Evolutionary conservation across 2,329 filamentous ascomycete species (phyloP).

Genomic region (Volutella citrinella): DNA sequence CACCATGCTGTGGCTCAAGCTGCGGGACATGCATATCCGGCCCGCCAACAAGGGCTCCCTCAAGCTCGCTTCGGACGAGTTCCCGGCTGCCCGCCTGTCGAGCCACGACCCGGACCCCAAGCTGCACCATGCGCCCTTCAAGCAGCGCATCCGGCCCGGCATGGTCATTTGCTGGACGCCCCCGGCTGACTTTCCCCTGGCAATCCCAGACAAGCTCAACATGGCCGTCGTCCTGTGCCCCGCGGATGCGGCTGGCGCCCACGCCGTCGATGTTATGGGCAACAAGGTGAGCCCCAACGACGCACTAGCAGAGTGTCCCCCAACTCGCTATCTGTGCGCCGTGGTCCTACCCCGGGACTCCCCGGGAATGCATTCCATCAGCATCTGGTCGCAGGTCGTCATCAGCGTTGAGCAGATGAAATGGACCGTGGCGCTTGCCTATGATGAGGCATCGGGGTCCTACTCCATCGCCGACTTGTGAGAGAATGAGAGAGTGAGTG

Average conservation of each 20-base stretch:
- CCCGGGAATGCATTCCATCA: no score
- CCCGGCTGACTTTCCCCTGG: constrained; percentile 8
- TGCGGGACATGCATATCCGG: constrained; percentile 39
- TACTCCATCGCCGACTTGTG: no score
- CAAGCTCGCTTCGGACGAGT: constrained; percentile 2
- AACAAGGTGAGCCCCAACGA: constrained; percentile 15
- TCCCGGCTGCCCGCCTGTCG: constrained; percentile 7
- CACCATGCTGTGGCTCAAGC: constrained; percentile 37
- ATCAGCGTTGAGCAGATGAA: no score
- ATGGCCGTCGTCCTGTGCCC: constrained; percentile 32
- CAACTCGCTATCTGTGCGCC: no score
- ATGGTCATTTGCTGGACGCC: constrained; percentile 38
- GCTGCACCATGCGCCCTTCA: constrained; percentile 30
- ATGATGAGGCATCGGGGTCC: no score
- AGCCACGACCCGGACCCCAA: constrained; percentile 29
- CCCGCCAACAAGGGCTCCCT: constrained; percentile 1
- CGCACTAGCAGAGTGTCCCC: no score
- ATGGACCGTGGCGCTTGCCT: no score
- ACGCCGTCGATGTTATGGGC: constrained; percentile 19
- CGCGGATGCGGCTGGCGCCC: constrained; percentile 12
- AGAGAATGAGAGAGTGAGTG: no score
- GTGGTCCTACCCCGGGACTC: no score
- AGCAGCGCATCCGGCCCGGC: constrained; percentile 38
- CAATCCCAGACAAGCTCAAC: constrained; percentile 19
- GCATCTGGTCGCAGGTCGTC: no score